Base-by-base conservation (phyloP, 2,329 filamentous ascomycete species). In the Iodosphaeria phyllophila region DNA sequence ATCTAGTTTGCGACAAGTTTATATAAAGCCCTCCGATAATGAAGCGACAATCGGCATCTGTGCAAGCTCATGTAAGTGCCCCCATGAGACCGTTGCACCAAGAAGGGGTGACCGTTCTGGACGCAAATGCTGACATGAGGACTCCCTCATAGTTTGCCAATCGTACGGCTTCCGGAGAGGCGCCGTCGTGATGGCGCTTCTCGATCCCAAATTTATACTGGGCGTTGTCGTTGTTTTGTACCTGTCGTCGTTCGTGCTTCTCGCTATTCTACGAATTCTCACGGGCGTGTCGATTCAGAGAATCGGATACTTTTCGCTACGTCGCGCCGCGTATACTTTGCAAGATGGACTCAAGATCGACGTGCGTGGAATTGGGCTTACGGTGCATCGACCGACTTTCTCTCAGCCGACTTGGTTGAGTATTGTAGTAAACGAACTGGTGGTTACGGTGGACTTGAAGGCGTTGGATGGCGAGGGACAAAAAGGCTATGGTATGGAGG, bases 331-430 rank as follows among this genome's bases (percentile, higher is more conserved):
- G 29, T 95, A 91, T 48, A 80, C 79, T 9, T 82, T 82, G 15
- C 74, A 66, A 49, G 82, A 92, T 64, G 89, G 89, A 38, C 58
- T 92, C 41, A 76, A 76, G 40, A 70, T 98, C 48, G 82, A 92
- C 48, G 73, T 98, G 28, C 73, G 89, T 25, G 80, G 84, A 25
- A 60, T 98, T 26, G 83, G 89, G 22, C 60, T 98, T 39, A 76
- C 79, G 29, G 52, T 95, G 33, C 89, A 98, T 51, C 73, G 84
- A 4, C 89, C 89, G 8, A 95, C 89, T 5, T 95, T 98, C 51
- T 82, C 86, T 23, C 83, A 95, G 47, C 89, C 89, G 22, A 95
- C 91, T 33, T 95, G 86, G 83, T 58, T 92, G 39, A 95, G 84
- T 46, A 61, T 98, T 25, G 78, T 89, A 6, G 53, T 98, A 30